Percentiles rank a stretch among this genome's conserved stretches.
phyloP scores from a whole-genome alignment of 2,329 filamentous ascomycete genomes.

The Rachicladosporium sp. region DNA sequence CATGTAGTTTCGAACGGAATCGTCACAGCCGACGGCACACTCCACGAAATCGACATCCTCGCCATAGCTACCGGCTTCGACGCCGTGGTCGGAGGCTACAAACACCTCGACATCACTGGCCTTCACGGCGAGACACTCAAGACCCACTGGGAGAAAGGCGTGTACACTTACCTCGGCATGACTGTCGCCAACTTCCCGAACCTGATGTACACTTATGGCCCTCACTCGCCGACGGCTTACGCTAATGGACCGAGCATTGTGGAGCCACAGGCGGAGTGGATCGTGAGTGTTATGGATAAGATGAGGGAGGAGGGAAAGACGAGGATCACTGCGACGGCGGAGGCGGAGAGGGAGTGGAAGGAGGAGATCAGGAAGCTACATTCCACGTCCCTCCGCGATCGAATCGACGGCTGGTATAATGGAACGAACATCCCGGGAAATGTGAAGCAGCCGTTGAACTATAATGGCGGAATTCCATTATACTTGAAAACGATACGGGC shows the following conservation, averaged over 20 bases:
- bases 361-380: slow-evolving; percentile 18
- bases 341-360: slow-evolving; percentile 31
- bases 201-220: slow-evolving; percentile 30
- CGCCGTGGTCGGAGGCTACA: slow-evolving; percentile 34
- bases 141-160: slow-evolving; percentile 33
- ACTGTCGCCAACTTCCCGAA: slow-evolving; percentile 31
- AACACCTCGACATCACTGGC: slow-evolving; percentile 32
- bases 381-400: slow-evolving; percentile 19
- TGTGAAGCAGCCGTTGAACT: slow-evolving; percentile 27
- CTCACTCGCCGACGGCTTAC: slow-evolving; percentile 32
- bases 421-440: slow-evolving; percentile 35
- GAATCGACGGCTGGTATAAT: slow-evolving; percentile 24
- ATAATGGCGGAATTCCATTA: slow-evolving; percentile 24
- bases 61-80: slow-evolving; percentile 37
- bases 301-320: slow-evolving; percentile 26
- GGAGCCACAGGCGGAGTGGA: slow-evolving; percentile 32
- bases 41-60: slow-evolving; percentile 34
- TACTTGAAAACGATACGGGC: slow-evolving; percentile 28
- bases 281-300: slow-evolving; percentile 20
- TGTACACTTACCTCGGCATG: slow-evolving; percentile 33
- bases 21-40: slow-evolving; percentile 20
- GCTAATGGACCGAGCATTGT: slow-evolving; percentile 31
- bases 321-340: slow-evolving; percentile 28
- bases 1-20: slow-evolving; percentile 34
- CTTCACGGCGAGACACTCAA: slow-evolving; percentile 13